phyloP scores from a whole-genome alignment of 805 yeast species.

The Nakazawaea holstii region DNA sequence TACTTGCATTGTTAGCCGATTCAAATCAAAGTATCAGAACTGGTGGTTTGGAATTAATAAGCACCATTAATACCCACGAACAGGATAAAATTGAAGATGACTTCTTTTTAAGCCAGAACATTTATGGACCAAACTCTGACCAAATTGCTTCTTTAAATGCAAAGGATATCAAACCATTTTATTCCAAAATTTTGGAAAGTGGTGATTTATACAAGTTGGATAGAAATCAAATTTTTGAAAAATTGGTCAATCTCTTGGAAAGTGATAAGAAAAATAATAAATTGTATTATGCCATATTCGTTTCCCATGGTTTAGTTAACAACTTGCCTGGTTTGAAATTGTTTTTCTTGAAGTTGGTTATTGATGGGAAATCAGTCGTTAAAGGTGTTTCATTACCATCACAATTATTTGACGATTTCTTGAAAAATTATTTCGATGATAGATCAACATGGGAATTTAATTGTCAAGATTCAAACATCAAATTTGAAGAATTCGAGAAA shows the following conservation, averaged over 20 bases:
- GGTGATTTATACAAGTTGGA: constrained; percentile 45
- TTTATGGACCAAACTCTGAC: constrained; percentile 50
- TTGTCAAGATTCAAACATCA: constrained; percentile 44
- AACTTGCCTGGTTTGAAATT: constrained; percentile 53
- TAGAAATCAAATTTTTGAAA: constrained; percentile 35
- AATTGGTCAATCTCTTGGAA: constrained; percentile 28
- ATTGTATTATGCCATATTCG: constrained; percentile 56
- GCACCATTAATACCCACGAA: constrained; percentile 31
- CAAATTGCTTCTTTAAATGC: constrained; percentile 56
- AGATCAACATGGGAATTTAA: constrained; percentile 39
- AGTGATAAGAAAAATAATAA: constrained; percentile 53
- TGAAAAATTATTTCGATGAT: constrained; percentile 38
- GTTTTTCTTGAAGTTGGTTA: constrained; percentile 40
- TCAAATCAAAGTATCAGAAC: constrained; percentile 44
- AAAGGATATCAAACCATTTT: constrained; percentile 50
- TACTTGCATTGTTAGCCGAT: constrained; percentile 51
- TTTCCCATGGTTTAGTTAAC: constrained; percentile 56
- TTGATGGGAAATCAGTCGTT: constrained; percentile 30
- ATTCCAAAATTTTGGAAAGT: constrained; percentile 31
- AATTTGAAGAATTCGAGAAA: constrained; percentile 50
- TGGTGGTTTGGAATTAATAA: constrained; percentile 32
- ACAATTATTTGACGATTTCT: constrained; percentile 37
- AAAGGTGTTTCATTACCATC: constrained; percentile 42
- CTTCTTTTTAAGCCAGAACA: constrained; percentile 44
- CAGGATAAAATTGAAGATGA: constrained; percentile 24